A percentile compares a stretch with the other conserved stretches of the same genome.
Evolutionary conservation across 495 filamentous ascomycete genomes (phyloP).

Genomic region (Tuber magnatum): DNA sequence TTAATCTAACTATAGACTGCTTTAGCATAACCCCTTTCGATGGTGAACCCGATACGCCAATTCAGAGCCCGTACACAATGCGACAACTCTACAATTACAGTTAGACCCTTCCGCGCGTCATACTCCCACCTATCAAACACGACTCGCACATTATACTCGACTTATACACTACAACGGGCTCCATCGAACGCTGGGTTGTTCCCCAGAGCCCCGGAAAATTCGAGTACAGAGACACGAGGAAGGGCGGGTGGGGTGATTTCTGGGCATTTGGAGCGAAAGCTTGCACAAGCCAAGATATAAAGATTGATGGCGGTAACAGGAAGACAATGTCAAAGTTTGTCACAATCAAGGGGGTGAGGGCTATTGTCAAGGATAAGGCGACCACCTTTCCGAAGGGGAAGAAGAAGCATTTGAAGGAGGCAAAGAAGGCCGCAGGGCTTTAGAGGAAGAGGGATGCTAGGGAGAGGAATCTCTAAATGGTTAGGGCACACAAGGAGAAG

Average conservation of each 20-base stretch:
- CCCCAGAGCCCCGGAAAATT: too few species aligned
- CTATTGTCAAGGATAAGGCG: conserved; percentile 32
- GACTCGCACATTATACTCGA: too few species aligned
- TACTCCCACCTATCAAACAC: too few species aligned
- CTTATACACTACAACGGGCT: too few species aligned
- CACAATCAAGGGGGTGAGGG: conserved; percentile 32
- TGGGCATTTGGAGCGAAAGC: too few species aligned
- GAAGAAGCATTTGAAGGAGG: too few species aligned
- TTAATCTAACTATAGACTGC: conserved; percentile 9
- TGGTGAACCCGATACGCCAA: neutral
- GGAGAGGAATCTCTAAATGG: conserved; percentile 38
- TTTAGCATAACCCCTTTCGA: conserved; percentile 31
- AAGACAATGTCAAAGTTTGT: conserved; percentile 28
- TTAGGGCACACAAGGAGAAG: conserved; percentile 43
- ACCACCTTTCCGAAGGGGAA: neutral
- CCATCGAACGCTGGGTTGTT: too few species aligned
- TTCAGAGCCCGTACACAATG: conserved; percentile 18
- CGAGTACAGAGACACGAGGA: too few species aligned
- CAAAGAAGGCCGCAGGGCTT: neutral
- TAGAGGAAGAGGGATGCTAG: conserved; percentile 23
- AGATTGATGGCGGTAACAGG: conserved; percentile 25
- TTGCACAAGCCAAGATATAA: too few species aligned
- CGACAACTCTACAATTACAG: too few species aligned
- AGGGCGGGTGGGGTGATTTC: too few species aligned
- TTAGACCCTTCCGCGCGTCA: too few species aligned